A percentile compares a stretch with the other conserved stretches of the same genome.
phyloP scores from a whole-genome alignment of 805 yeast species.

The Wickerhamiella dianesei region DNA sequence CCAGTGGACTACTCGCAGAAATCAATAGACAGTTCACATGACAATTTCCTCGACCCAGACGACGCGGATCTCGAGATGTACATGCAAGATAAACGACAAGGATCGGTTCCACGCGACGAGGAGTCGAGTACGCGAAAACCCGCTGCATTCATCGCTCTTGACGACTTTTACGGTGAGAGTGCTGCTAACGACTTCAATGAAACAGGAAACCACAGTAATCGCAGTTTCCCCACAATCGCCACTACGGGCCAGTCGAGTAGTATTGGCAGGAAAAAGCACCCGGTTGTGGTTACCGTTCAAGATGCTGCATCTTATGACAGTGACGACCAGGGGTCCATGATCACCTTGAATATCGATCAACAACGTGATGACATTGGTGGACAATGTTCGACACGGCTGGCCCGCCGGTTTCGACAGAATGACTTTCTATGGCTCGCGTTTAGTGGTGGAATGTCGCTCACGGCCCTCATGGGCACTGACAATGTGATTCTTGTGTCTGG shows the following conservation, averaged over 20 bases:
- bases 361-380: neutral
- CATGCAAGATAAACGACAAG: neutral
- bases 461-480: slow-evolving; percentile 7
- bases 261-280: neutral
- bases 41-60: neutral
- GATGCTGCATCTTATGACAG: slow-evolving; percentile 1
- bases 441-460: slow-evolving; percentile 10
- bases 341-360: slow-evolving; percentile 20
- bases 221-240: neutral
- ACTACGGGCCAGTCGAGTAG: neutral
- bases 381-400: slow-evolving; percentile 2
- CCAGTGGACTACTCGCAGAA: neutral
- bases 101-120: neutral
- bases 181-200: neutral
- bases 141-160: neutral
- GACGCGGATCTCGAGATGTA: neutral
- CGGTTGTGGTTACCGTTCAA: neutral
- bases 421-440: slow-evolving; percentile 12
- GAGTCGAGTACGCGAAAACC: neutral
- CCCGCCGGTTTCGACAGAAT: slow-evolving; percentile 6
- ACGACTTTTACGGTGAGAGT: neutral
- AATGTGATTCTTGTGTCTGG: slow-evolving; percentile 10
- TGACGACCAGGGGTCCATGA: slow-evolving; percentile 16
- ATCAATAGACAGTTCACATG: neutral
- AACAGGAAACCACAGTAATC: neutral